Evolutionary conservation across 2,329 filamentous ascomycete genomes (phyloP).

Genomic region (Colletotrichum sojae): DNA sequence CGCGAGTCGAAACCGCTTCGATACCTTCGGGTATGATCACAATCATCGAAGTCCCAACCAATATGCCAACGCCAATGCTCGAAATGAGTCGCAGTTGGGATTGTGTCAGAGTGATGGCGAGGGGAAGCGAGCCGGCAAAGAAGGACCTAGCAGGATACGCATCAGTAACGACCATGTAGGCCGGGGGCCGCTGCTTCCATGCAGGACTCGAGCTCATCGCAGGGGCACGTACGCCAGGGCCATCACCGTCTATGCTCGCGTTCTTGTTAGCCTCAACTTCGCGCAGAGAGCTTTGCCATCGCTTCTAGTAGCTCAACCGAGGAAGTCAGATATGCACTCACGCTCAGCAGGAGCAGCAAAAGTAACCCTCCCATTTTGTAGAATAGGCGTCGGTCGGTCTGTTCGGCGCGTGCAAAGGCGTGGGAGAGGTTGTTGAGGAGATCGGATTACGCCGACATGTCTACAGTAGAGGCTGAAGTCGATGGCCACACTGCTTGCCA

Average conservation of each 20-base stretch:
- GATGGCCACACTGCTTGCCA: constrained; percentile 5
- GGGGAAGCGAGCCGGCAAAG: constrained; percentile 88
- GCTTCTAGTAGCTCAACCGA: not conserved
- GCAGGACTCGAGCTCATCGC: constrained; percentile 41
- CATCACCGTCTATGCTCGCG: constrained; percentile 65
- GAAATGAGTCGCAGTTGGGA: constrained; percentile 92
- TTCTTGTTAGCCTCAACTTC: not conserved
- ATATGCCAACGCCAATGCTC: constrained; percentile 91
- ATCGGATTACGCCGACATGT: constrained; percentile 35
- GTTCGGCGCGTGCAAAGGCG: constrained; percentile 8
- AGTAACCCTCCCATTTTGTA: constrained; percentile 56
- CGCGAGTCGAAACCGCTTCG: constrained; percentile 83
- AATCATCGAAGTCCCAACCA: constrained; percentile 95
- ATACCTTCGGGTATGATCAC: constrained; percentile 98
- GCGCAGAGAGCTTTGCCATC: not conserved
- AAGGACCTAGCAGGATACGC: constrained; percentile 78
- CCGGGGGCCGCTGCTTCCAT: constrained; percentile 18
- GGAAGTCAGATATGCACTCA: constrained; percentile 46
- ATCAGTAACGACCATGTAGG: constrained; percentile 32
- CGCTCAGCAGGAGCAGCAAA: constrained; percentile 57
- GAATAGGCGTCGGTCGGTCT: constrained; percentile 24
- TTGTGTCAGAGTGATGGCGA: constrained; percentile 89
- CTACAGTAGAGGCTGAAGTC: constrained; percentile 7
- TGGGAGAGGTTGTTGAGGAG: constrained; percentile 14
- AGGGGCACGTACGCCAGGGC: constrained; percentile 66